Evolutionary conservation across 345 rosid genomes (phyloP).

Genomic region (Carallia pectinifolia): DNA sequence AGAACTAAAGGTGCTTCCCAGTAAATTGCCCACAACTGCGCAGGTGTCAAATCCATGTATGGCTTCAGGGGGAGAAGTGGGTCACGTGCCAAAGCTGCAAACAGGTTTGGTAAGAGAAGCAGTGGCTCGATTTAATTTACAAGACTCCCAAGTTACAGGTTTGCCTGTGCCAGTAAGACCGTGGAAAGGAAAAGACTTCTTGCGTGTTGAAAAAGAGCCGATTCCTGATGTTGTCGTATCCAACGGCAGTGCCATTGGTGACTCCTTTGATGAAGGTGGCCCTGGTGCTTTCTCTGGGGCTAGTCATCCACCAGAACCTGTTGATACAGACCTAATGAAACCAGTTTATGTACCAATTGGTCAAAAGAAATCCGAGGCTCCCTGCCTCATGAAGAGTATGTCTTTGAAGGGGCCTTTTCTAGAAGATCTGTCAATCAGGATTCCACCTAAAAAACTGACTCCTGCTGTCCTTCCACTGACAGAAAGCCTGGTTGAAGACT

Average conservation of each 20-base stretch:
- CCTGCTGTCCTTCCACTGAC: slow-evolving; percentile 53
- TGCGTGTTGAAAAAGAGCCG: slow-evolving; percentile 45
- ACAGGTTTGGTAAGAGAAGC: slow-evolving; percentile 48
- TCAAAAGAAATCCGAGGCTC: slow-evolving; percentile 61
- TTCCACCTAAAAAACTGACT: slow-evolving; percentile 61
- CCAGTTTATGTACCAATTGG: slow-evolving; percentile 62
- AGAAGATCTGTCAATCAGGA: slow-evolving; percentile 67
- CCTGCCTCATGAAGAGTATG: slow-evolving; percentile 64
- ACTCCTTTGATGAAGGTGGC: slow-evolving; percentile 66
- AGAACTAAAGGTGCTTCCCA: slow-evolving; percentile 54
- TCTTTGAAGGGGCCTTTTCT: slow-evolving; percentile 69
- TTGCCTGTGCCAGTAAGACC: slow-evolving; percentile 42
- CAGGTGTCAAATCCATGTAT: slow-evolving; percentile 38
- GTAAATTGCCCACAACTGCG: slow-evolving; percentile 44
- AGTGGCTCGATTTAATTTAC: slow-evolving; percentile 29
- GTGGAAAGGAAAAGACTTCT: slow-evolving; percentile 58
- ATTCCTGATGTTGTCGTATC: slow-evolving; percentile 40
- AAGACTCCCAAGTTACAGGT: slow-evolving; percentile 30
- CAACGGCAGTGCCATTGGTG: slow-evolving; percentile 37
- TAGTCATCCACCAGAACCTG: slow-evolving; percentile 93
- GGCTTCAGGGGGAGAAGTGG: slow-evolving; percentile 29
- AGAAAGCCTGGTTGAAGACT: slow-evolving; percentile 69
- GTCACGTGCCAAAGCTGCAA: slow-evolving; percentile 42
- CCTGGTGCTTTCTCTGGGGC: slow-evolving; percentile 80
- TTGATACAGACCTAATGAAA: slow-evolving; percentile 78